Evolutionary conservation across 2,329 filamentous ascomycete genomes (phyloP), one percentile per base, ranked within the genome.

Genomic region (Chaetoscypha palmicola): DNA sequence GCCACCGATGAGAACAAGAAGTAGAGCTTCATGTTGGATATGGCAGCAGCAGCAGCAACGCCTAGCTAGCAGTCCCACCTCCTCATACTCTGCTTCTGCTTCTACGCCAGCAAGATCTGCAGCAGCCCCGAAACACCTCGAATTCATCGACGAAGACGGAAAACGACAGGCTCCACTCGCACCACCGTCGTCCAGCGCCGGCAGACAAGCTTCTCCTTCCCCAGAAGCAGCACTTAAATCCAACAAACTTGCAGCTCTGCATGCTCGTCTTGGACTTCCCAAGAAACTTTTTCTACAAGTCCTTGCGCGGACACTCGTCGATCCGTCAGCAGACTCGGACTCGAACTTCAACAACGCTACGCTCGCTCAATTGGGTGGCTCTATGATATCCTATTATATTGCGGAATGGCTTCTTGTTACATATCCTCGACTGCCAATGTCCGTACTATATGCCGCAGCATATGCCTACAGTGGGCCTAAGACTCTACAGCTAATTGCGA

Each of bases 221-320:
- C 79, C 81, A 53, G 69, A 76, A 57, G 73, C 74, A 53, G 84
- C 88, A 33, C 68, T 73, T 48, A 66, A 72, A 53, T 97, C 91
- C 36, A 82, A 89, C 50, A 97, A 96, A 71, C 83, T 98, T 57
- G 81, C 89, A 52, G 90, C 92, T 53, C 79, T 98, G 35, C 90
- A 96, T 66, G 87, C 90, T 57, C 86, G 92, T 65, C 77, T 98
- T 49, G 79, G 80, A 31, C 79, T 98, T 45, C 83, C 90, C 19
- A 74, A 77, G 50, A 86, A 84, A 66, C 76, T 97, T 51, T 91
- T 92, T 26, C 68, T 94, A 48, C 76, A 92, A 69, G 91, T 86
- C 4, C 78, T 98, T 53, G 90, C 87, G 49, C 80, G 91, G 49
- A 80, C 88, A 42, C 79, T 98, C 50, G 77, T 97, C 58, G 86